phyloP scores from a whole-genome alignment of 2,329 filamentous ascomycete species.

The Penicillium sp. region DNA sequence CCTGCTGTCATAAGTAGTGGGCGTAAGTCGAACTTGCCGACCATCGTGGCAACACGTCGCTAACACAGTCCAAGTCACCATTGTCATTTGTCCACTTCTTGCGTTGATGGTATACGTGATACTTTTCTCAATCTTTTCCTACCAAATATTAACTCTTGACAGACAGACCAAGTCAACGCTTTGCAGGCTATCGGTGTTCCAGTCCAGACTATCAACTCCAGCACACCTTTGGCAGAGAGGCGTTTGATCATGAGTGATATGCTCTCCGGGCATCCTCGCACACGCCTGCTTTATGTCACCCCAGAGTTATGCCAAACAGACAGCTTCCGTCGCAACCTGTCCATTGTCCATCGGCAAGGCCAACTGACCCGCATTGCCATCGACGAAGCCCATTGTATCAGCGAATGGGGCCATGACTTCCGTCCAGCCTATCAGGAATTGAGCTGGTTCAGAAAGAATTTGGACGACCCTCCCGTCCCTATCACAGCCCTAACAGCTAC shows the following conservation, averaged over 20 bases:
- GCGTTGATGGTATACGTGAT: constrained; percentile 76
- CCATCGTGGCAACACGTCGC: not conserved
- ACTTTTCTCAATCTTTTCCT: too few relatives aligned
- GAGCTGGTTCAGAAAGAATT: constrained; percentile 73
- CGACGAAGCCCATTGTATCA: constrained; percentile 96
- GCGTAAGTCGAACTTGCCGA: constrained; percentile 58
- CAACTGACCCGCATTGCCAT: constrained; percentile 88
- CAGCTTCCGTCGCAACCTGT: constrained; percentile 74
- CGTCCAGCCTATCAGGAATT: constrained; percentile 88
- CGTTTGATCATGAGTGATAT: constrained; percentile 76
- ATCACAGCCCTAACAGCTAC: constrained; percentile 94
- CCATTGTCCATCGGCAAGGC: constrained; percentile 73
- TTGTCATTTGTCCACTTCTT: constrained; percentile 86
- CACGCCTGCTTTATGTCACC: constrained; percentile 86
- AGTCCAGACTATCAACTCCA: constrained; percentile 86
- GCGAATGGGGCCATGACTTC: constrained; percentile 98
- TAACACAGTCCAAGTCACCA: constrained; percentile 65
- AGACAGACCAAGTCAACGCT: constrained; percentile 91
- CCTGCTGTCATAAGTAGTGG: constrained; percentile 86
- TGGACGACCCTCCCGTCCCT: constrained; percentile 75
- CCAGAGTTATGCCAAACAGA: constrained; percentile 83
- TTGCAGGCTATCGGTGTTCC: constrained; percentile 73
- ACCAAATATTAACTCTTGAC: not conserved
- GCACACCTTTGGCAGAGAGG: constrained; percentile 68
- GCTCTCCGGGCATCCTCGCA: constrained; percentile 82